Conservation (phyloP, 768 basidiomycete species). For the Mrakia frigida region DNA sequence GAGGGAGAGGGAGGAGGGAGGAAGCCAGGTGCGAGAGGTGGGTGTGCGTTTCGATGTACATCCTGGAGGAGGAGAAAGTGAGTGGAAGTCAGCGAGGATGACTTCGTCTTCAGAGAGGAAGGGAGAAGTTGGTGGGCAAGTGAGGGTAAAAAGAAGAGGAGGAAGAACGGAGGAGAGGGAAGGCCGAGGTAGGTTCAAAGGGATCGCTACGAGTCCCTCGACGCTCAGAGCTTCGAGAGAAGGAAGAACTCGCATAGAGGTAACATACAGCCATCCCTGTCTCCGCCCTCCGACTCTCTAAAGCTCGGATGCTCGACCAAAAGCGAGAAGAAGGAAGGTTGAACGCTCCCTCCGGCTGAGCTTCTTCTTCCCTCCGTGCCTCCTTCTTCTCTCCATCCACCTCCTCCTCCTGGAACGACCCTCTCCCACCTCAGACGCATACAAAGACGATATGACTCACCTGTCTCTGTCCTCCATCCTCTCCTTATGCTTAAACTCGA, state of each 20-base stretch:
- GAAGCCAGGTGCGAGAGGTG: conserved; percentile 42
- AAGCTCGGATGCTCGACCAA: no score
- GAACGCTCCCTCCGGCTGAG: not conserved
- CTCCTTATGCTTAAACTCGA: conserved; percentile 47
- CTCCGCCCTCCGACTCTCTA: not conserved
- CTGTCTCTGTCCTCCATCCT: conserved; percentile 44
- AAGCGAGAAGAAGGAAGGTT: no score
- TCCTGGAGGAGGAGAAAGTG: conserved; percentile 33
- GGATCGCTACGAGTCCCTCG: not conserved
- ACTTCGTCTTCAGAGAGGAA: no score
- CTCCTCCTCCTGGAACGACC: not conserved
- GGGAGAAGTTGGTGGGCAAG: no score
- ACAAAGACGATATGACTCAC: conserved; percentile 38
- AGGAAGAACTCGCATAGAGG: no score
- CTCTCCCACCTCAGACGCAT: not conserved
- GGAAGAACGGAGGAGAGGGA: not conserved
- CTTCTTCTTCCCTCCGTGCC: not conserved
- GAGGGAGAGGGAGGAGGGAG: conserved; percentile 40
- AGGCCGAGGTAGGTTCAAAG: not conserved
- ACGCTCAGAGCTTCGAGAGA: no score
- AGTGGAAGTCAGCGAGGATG: not conserved
- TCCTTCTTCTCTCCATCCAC: not conserved
- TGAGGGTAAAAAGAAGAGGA: not conserved
- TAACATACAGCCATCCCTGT: not conserved
- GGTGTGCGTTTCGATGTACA: conserved; percentile 42